These are phyloP conservation scores for Sugiyamaella pinicola DNA, from an alignment of 1,139 yeast genomes.

Conservation along the genomic window DNA sequence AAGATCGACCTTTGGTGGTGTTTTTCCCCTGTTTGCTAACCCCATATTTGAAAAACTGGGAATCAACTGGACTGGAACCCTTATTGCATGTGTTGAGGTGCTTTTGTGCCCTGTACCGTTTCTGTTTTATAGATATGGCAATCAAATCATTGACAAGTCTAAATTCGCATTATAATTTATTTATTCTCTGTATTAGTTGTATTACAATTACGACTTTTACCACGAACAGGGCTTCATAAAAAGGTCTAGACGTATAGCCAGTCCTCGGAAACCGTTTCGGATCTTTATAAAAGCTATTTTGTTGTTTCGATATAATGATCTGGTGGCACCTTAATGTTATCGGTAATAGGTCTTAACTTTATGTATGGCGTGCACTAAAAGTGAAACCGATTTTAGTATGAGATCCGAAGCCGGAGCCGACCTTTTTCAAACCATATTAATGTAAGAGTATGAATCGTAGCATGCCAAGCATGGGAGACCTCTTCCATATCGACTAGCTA, in stretches of 20 bases:
- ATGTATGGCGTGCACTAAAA: neutral
- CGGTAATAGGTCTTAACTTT: neutral
- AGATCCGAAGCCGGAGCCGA: too few relatives aligned
- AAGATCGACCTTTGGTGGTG: slow-evolving; percentile 70
- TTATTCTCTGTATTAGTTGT: neutral
- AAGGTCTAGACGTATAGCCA: neutral
- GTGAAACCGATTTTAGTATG: neutral
- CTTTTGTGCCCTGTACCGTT: slow-evolving; percentile 71
- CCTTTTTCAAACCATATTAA: too few relatives aligned
- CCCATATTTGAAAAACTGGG: slow-evolving; percentile 76
- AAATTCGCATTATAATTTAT: slow-evolving; percentile 11
- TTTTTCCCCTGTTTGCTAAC: slow-evolving; percentile 75
- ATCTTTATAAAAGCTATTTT: too few relatives aligned
- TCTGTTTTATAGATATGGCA: slow-evolving; percentile 64
- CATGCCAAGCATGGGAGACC: too few relatives aligned
- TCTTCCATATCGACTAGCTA: too few relatives aligned
- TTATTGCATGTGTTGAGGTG: slow-evolving; percentile 69
- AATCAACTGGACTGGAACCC: slow-evolving; percentile 77
- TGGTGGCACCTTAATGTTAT: neutral
- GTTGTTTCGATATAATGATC: neutral
- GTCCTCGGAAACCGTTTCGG: neutral
- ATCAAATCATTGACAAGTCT: slow-evolving; percentile 12
- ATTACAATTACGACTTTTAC: neutral
- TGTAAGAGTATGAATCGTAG: too few relatives aligned
- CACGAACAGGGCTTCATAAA: neutral